Base-by-base conservation (phyloP, 2,329 filamentous ascomycete genomes). In the Eutypa lata region DNA sequence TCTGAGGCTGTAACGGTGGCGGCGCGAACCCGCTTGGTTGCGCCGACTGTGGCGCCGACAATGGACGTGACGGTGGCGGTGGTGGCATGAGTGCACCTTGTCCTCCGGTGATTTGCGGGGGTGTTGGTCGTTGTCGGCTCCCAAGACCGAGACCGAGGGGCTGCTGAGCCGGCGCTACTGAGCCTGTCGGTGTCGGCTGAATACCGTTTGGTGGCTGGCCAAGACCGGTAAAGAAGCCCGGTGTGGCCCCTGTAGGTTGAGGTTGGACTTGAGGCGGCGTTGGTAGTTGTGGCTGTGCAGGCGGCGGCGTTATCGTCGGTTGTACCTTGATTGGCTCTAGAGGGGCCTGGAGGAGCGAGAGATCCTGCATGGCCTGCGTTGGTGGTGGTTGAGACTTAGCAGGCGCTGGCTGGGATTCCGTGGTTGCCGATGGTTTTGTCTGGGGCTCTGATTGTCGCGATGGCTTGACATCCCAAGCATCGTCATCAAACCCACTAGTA, bases 401-500 rank as follows among this genome's bases (percentile, higher is more conserved):
- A 42, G 71, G 63, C 38, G 70, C 61, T 14, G 66, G 58, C 47
- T 70, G 72, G 5, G 77, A 78, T 33, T 82, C 80, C 71, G 90
- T 78, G 3, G 88, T 88, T 53, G 89, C 73, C 22, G 78, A 71
- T 40, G 79, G 77, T 50, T 76, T 73, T 50, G 71, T 62, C 21
- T 75, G 70, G 52, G 63, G 65, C 42, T 65, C 71, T 52, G 68
- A 63, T 48, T 86, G 81, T 66, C 85, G 88, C 14, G 88, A 82
- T 18, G 91, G 90, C 74, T 97, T 97, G 48, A 96, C 88, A 64
- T 95, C 90, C 94, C 94, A 99, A 8, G 94, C 94, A 75, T 97
- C 91, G 65, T 97, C 94, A 49, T 99, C 94, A 65, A 97, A 97
- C 54, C 78, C 75, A 26, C 61, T 60, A 14, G 55, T 60, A 49